Evolutionary conservation across 148 eudicot species (phyloP).

Genomic region (Mesembryanthemum crystallinum): DNA sequence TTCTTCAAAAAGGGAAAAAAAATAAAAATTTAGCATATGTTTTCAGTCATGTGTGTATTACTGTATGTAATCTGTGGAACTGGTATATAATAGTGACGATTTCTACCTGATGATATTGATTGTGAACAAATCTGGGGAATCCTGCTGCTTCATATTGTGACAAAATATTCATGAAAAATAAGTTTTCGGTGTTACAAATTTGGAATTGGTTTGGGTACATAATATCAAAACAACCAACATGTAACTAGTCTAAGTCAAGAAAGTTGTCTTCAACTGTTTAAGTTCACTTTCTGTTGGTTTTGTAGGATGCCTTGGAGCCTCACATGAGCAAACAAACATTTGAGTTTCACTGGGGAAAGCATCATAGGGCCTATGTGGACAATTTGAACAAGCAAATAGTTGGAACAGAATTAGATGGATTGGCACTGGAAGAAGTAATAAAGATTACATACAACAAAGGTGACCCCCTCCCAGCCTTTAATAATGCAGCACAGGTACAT

Average conservation of each 20-base stretch:
- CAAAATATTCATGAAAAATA: not conserved
- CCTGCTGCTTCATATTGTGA: not conserved
- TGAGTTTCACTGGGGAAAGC: constrained; percentile 91
- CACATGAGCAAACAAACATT: constrained; percentile 78
- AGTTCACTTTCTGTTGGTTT: not conserved
- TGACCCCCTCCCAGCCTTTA: constrained; percentile 74
- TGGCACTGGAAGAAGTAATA: constrained; percentile 57
- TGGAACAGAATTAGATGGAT: constrained; percentile 75
- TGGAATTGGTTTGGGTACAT: not conserved
- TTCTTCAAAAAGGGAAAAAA: not conserved
- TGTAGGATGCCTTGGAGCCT: constrained; percentile 80
- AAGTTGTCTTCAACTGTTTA: not conserved
- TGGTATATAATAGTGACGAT: not conserved
- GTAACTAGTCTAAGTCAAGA: not conserved
- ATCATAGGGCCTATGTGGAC: constrained; percentile 77
- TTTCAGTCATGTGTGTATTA: too few relatives aligned
- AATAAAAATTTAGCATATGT: not conserved
- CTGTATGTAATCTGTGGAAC: too few relatives aligned
- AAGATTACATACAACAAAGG: constrained; percentile 75
- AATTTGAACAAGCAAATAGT: constrained; percentile 89
- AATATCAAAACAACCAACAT: not conserved
- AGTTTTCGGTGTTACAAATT: not conserved
- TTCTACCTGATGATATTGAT: not conserved
- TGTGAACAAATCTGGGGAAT: not conserved
- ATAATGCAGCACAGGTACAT: constrained; percentile 95